These are phyloP conservation scores for Bryopsis sp. DNA, from an alignment of 139 green algal genomes.

Conservation along the genomic window DNA sequence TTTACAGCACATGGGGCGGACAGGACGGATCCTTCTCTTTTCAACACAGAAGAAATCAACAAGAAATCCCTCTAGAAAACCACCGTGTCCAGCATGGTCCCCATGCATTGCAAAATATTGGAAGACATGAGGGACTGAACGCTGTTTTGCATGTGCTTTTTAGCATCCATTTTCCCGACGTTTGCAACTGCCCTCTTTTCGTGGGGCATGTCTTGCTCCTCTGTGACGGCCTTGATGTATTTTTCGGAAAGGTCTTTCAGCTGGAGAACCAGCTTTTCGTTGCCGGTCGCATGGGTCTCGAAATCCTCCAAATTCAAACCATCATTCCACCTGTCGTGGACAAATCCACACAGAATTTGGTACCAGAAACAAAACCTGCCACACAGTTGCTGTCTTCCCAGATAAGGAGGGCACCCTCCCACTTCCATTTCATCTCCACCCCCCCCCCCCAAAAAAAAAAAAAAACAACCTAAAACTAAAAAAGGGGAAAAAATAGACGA, in stretches of 20 bases:
- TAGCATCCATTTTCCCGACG: slow-evolving; percentile 89
- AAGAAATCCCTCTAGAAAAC: no score
- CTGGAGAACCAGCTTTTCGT: slow-evolving; percentile 73
- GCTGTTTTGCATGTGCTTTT: slow-evolving; percentile 82
- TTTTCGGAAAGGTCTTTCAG: slow-evolving; percentile 69
- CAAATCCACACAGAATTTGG: no score
- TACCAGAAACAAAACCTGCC: slow-evolving; percentile 22
- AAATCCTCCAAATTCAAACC: slow-evolving; percentile 73
- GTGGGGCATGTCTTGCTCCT: slow-evolving; percentile 77
- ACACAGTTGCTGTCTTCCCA: no score
- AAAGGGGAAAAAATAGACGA: no score
- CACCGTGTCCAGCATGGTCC: slow-evolving; percentile 91
- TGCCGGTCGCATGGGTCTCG: slow-evolving; percentile 38
- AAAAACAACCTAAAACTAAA: no score
- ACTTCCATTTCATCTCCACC: no score
- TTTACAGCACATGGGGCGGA: no score
- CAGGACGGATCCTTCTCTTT: no score
- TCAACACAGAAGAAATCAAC: no score
- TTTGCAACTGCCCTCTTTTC: slow-evolving; percentile 83
- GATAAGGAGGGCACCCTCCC: no score
- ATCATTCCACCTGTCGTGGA: slow-evolving; percentile 84
- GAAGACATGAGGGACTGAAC: slow-evolving; percentile 71
- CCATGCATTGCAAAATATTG: slow-evolving; percentile 91
- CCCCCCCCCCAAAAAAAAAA: no score
- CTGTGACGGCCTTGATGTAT: slow-evolving; percentile 79